phyloP scores from a whole-genome alignment of 768 basidiomycete genomes.

The Calocera cornea region DNA sequence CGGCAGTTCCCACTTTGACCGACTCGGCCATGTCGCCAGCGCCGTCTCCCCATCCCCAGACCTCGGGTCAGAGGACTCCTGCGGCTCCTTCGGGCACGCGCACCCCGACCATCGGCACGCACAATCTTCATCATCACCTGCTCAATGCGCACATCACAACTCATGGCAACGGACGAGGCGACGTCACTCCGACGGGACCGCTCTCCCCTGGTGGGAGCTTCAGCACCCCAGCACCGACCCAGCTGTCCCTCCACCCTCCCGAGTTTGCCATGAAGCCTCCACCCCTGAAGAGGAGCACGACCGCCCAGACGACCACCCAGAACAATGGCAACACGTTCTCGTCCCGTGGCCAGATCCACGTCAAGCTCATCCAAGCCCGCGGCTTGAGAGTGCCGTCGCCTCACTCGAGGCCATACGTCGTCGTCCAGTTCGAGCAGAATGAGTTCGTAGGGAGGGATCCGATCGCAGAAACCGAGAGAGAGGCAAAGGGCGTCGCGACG shows the following conservation, averaged over 20 bases:
- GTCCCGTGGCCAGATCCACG: conserved; percentile 55
- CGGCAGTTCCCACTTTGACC: neutral
- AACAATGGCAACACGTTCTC: conserved; percentile 2
- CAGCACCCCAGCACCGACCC: conserved; percentile 39
- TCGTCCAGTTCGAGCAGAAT: conserved; percentile 97
- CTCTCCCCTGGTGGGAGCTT: conserved; percentile 26
- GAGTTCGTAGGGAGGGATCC: conserved; percentile 92
- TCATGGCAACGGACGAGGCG: neutral
- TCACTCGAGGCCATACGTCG: conserved; percentile 72
- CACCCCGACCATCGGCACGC: conserved; percentile 30
- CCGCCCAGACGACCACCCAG: neutral
- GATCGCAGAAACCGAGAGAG: conserved; percentile 64
- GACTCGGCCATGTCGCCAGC: neutral
- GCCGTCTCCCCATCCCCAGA: neutral
- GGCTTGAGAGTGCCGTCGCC: conserved; percentile 58
- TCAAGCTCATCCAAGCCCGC: conserved; percentile 89
- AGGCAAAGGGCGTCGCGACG: conserved; percentile 68
- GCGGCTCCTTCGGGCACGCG: conserved; percentile 26
- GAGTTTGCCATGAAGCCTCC: conserved; percentile 68
- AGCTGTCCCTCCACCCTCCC: conserved; percentile 71
- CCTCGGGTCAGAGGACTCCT: conserved; percentile 17
- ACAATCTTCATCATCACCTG: conserved; percentile 9
- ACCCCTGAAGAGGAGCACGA: conserved; percentile 22
- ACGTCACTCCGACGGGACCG: neutral
- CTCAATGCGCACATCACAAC: conserved; percentile 7